A percentile compares a stretch with the other conserved stretches of the same genome.
These are phyloP conservation scores for Cydonia oblonga DNA, from an alignment of 331 rosid species.

Conservation along the genomic window DNA sequence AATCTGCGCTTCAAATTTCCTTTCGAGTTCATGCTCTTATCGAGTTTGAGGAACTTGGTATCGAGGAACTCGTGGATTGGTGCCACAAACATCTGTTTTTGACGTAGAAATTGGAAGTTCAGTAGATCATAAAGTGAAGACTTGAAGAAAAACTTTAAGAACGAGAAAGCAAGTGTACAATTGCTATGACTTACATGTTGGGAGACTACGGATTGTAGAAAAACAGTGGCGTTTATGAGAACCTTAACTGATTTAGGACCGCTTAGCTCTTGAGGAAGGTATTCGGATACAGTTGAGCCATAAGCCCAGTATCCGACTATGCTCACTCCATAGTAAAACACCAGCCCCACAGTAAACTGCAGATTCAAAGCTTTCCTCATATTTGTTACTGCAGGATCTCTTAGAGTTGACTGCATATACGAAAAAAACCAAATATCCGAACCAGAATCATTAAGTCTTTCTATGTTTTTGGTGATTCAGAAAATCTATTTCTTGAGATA, in stretches of 20 bases:
- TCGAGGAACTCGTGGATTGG: constrained; percentile 51
- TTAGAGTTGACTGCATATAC: constrained; percentile 37
- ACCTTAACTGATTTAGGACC: constrained; percentile 46
- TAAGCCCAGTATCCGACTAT: constrained; percentile 54
- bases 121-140: neutral
- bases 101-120: neutral
- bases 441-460: neutral
- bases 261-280: constrained; percentile 33
- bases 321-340: constrained; percentile 38
- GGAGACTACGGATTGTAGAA: constrained; percentile 39
- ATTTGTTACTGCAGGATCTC: constrained; percentile 37
- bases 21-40: constrained; percentile 28
- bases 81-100: constrained; percentile 33
- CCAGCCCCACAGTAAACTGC: constrained; percentile 30
- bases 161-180: neutral
- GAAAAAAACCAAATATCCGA: neutral
- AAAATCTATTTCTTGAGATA: neutral
- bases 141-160: neutral
- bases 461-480: neutral
- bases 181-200: constrained; percentile 34
- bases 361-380: constrained; percentile 41
- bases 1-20: constrained; percentile 32
- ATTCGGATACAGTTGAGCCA: constrained; percentile 31
- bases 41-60: constrained; percentile 32
- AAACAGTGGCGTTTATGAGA: constrained; percentile 24